Evolutionary conservation across 75 land plant species (phyloP).

Genomic region (Sequoiadendron giganteum): DNA sequence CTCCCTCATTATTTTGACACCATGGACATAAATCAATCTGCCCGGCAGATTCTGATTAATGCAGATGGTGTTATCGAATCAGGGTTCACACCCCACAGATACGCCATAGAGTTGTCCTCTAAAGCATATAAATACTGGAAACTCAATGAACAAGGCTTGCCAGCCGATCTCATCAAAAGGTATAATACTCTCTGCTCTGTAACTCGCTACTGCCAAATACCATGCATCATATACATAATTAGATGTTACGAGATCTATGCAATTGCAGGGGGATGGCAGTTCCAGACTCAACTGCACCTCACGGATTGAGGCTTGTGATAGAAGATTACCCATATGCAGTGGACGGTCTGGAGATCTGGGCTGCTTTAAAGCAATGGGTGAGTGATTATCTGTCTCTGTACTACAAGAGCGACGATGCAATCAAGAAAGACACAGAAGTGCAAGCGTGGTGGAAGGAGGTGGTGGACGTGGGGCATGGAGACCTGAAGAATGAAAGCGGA

Average conservation of each 20-base stretch:
- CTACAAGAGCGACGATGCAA: constrained; percentile 16
- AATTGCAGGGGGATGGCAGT: constrained; percentile 56
- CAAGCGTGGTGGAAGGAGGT: constrained; percentile 45
- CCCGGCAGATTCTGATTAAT: background rate
- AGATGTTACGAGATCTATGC: background rate
- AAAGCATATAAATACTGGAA: background rate
- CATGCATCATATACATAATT: background rate
- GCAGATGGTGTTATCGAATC: background rate
- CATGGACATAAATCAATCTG: constrained; percentile 16
- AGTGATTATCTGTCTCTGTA: constrained; percentile 26
- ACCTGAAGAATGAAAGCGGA: constrained; percentile 31
- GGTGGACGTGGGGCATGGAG: constrained; percentile 29
- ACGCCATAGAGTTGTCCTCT: constrained; percentile 23
- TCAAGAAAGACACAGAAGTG: constrained; percentile 29
- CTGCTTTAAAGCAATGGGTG: constrained; percentile 32
- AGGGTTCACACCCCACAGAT: background rate
- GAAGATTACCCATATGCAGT: constrained; percentile 12
- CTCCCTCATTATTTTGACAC: background rate
- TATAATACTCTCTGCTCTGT: background rate
- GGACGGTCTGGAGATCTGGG: too few species aligned
- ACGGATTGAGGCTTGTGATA: constrained; percentile 21
- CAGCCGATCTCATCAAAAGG: constrained; percentile 50
- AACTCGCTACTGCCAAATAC: background rate
- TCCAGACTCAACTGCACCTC: constrained; percentile 26
- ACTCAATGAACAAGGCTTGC: constrained; percentile 39